Conservation (phyloP, 2,329 filamentous ascomycete genomes). For the Trichoderma afroharzianum region DNA sequence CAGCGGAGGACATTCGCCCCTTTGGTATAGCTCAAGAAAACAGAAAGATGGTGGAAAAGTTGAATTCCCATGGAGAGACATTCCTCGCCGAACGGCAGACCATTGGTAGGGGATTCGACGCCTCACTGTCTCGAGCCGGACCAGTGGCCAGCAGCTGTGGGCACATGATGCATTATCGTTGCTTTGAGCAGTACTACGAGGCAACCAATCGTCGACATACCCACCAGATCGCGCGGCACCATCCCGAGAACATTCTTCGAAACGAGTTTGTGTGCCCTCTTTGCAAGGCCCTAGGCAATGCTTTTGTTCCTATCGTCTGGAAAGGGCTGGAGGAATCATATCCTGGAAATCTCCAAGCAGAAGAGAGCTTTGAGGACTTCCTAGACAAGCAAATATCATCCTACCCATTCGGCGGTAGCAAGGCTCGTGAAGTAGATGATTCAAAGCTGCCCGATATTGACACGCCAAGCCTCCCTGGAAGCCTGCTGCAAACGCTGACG, state of each 20-base stretch:
- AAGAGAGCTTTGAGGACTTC: conserved; percentile 64
- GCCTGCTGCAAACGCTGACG: conserved; percentile 37
- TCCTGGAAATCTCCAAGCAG: conserved; percentile 64
- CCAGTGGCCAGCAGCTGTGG: conserved; percentile 89
- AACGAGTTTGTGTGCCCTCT: conserved; percentile 96
- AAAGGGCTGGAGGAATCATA: conserved; percentile 84
- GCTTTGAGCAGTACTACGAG: conserved; percentile 87
- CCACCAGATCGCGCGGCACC: conserved; percentile 90
- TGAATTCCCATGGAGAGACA: conserved; percentile 67
- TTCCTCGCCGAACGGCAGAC: conserved; percentile 73
- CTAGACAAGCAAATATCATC: conserved; percentile 56
- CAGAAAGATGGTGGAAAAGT: conserved; percentile 68
- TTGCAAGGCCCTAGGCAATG: conserved; percentile 93
- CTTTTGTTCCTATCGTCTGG: conserved; percentile 94
- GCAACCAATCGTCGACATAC: conserved; percentile 80
- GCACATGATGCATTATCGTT: conserved; percentile 97
- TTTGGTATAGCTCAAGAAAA: conserved; percentile 92
- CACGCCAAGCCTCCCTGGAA: conserved; percentile 38
- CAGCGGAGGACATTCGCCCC: conserved; percentile 76
- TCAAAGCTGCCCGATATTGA: conserved; percentile 29
- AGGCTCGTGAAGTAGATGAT: conserved; percentile 34
- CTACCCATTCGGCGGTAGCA: conserved; percentile 40
- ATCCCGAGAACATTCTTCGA: conserved; percentile 73
- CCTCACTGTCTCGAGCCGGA: conserved; percentile 62
- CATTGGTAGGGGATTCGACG: conserved; percentile 84